Base-by-base conservation (phyloP, 345 rosid genomes). In the Eucalyptus coolabah region DNA sequence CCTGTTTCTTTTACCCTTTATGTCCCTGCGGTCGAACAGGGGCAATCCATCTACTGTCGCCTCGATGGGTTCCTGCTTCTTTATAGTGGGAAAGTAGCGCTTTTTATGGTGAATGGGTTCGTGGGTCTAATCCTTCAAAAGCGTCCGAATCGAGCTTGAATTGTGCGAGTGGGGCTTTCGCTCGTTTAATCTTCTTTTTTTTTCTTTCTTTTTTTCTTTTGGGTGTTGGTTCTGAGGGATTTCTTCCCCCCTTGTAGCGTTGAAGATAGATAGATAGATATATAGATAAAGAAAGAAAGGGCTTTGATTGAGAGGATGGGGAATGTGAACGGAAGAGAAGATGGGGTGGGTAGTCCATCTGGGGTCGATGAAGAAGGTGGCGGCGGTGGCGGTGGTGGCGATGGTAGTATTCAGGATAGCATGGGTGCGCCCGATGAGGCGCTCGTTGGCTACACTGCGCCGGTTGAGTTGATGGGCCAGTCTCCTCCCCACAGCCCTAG, bases 401-500 rank as follows among this genome's bases (percentile, higher is more conserved):
- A 91, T 11, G 89, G 88, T 12, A 50, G 51, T 77, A 32, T 60
- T 28, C 92, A 89, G 18, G 95, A 92, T 69, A 92, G 93, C 63
- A 92, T 94, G 94, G 89, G 89, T 89, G 93, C 92, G 86, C 89
- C 94, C 21, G 94, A 93, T 87, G 97, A 90, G 50, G 59, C 88
- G 21, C 90, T 37, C n/a, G 88, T 59, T 80, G 56, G 67, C 28
- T 90, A 59, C 86, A 83, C 86, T 83, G 92, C 92, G 28, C 91
- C 93, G 19, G 92, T 93, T 77, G 95, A 93, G 88, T 91, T 94
- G 92, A 96, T 97, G 96, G 98, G 98, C 88, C 99, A 97, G 88
- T 98, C 99, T 23, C 98, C 99, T 91, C 99, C 98, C 92, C 97
- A 94, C 82, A 96, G 98, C 90, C 99, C 99, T 72, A 93, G 97